Conservation (phyloP, 2,329 filamentous ascomycete genomes). For the Neofusicoccum laricinum region DNA sequence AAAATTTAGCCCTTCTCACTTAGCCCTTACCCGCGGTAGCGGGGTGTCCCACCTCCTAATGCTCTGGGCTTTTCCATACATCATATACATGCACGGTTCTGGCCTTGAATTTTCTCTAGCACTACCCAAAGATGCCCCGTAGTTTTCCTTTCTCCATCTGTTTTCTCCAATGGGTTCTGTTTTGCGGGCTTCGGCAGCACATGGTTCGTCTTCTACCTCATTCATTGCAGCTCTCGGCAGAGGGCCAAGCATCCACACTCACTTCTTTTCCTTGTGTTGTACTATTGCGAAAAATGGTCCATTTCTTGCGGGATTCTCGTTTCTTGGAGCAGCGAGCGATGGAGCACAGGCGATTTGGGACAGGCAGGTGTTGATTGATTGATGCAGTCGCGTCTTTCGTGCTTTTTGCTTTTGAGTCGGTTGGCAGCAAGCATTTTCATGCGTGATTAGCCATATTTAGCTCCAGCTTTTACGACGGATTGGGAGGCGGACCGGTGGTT, state of each 20-base stretch:
- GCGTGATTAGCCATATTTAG: slow-evolving; percentile 9
- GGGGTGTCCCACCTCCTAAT: slow-evolving; percentile 3
- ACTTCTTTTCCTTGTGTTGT: slow-evolving; percentile 14
- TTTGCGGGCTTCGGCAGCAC: slow-evolving; percentile 9
- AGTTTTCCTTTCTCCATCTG: not conserved
- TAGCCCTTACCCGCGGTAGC: not conserved
- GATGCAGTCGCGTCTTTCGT: not conserved
- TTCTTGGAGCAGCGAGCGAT: slow-evolving; percentile 14
- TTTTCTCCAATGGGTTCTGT: not conserved
- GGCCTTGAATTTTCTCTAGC: not conserved
- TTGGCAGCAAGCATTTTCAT: slow-evolving; percentile 12
- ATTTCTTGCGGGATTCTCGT: slow-evolving; percentile 15
- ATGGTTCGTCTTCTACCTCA: not conserved
- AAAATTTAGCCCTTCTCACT: slow-evolving; percentile 5
- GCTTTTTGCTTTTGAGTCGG: slow-evolving; percentile 7
- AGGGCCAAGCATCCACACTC: slow-evolving; percentile 6
- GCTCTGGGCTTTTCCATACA: not conserved
- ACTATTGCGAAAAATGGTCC: slow-evolving; percentile 10
- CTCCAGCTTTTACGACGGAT: slow-evolving; percentile 3
- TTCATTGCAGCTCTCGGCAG: not conserved
- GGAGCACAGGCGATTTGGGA: slow-evolving; percentile 17
- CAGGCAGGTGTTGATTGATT: slow-evolving; percentile 11
- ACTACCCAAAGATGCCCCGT: slow-evolving; percentile 7
- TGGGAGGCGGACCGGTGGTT: slow-evolving; percentile 3
- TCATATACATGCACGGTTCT: slow-evolving; percentile 5